Evolutionary conservation across 2,329 filamentous ascomycete species (phyloP).

Genomic region (Aspergillus aculeatus): DNA sequence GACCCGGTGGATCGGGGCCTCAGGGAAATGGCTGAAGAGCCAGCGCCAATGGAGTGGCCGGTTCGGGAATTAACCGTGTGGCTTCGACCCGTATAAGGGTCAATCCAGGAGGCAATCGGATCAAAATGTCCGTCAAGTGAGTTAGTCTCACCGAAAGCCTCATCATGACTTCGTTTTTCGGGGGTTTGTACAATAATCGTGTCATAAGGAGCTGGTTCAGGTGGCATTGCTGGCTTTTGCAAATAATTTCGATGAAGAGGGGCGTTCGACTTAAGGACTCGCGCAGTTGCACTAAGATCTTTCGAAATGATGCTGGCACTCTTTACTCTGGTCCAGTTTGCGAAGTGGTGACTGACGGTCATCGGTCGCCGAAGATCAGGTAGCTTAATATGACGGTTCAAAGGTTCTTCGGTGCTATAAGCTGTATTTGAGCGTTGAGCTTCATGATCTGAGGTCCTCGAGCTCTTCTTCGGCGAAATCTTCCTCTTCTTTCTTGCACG

Average conservation of each 20-base stretch:
- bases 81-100: constrained; percentile 54
- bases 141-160: neutral
- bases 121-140: constrained; percentile 8
- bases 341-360: constrained; percentile 27
- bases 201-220: neutral
- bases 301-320: constrained; percentile 24
- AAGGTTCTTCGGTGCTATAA: constrained; percentile 25
- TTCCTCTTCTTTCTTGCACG: constrained; percentile 29
- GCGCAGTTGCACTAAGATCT: neutral
- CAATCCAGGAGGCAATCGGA: constrained; percentile 52
- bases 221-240: neutral
- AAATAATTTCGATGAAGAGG: neutral
- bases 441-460: neutral
- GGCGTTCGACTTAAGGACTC: neutral
- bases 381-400: constrained; percentile 29
- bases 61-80: constrained; percentile 36
- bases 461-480: constrained; percentile 1
- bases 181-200: neutral
- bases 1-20: constrained; percentile 20
- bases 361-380: constrained; percentile 25
- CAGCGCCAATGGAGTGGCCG: constrained; percentile 30
- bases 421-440: neutral
- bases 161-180: neutral
- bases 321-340: constrained; percentile 45
- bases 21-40: constrained; percentile 7